Evolutionary conservation across 768 basidiomycete species (phyloP), one percentile per base, ranked within the genome.

Genomic region (Termitomyces sp.): DNA sequence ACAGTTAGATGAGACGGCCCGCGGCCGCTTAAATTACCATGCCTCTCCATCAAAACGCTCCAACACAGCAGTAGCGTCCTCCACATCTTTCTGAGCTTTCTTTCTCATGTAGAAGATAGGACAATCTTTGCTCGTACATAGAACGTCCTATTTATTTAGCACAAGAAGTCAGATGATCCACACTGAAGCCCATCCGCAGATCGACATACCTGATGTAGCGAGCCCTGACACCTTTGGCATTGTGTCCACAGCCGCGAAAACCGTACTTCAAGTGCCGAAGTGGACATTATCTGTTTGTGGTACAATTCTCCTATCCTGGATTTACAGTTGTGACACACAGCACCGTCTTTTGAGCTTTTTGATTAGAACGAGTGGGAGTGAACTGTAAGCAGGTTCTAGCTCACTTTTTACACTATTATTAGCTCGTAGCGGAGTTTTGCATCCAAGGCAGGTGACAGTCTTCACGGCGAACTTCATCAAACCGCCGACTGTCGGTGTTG

Each of bases 21-120:
- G 18, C 22, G 4, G 26, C 26, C 4, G 26, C 38, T 9, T 53
- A 40, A 33, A 57, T 72, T 69, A 93, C 90, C 90, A 92, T 28
- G 77, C 64, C 63, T 92, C 90, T 6, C 70, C 71, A 56, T 92
- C 87, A 69, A 98, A 99, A 16, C 97, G 84, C 62, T 94, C 92
- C 48, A 98, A 70, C 33, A 89, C 80, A 10, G 79, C 68, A 60
- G 83, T 84, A 3, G 90, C 81, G 64, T 98, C 94, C 61, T 92
- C 92, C 0, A 96, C 97, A 67, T 98, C 96, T 70, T 98, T 98
- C 72, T 98, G 97, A 9, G 95, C 88, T 67, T 98, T 98, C 76
- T 98, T 98, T 44, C 97, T 78, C 88, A 97, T 94, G 70, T 99
- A 99, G 73, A 95, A 99, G 59, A 98, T 98, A 0, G 97, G 97